Evolutionary conservation across 495 filamentous ascomycete species (phyloP).

Genomic region (Penicillium ochrochloron): DNA sequence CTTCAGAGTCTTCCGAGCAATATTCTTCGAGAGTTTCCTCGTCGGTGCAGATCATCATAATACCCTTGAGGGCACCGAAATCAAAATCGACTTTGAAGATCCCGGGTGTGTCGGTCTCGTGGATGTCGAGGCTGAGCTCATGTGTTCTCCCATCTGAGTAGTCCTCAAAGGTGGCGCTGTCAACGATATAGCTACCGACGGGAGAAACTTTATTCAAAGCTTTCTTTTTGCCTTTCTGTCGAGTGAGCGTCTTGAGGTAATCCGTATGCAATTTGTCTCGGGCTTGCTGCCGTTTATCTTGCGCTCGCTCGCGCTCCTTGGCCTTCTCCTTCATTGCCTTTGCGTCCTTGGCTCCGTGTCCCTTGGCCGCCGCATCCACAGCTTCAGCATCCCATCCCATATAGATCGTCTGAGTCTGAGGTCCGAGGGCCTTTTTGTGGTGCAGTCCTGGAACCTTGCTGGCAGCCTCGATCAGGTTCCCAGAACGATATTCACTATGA

Average conservation of each 20-base stretch:
- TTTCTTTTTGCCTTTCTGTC: not conserved
- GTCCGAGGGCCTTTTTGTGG: not conserved
- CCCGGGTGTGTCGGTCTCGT: not conserved
- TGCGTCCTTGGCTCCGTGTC: not conserved
- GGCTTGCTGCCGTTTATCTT: not conserved
- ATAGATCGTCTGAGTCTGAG: not conserved
- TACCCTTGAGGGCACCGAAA: not conserved
- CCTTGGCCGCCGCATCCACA: not conserved
- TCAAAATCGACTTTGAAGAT: not conserved
- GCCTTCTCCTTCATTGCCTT: not conserved
- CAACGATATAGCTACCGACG: slow-evolving; percentile 1
- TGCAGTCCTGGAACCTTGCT: not conserved
- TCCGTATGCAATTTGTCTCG: not conserved
- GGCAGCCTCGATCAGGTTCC: not conserved
- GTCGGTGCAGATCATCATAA: not conserved
- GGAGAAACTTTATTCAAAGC: not conserved
- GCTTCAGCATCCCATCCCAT: slow-evolving; percentile 6
- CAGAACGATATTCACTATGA: not conserved
- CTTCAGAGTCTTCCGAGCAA: not conserved
- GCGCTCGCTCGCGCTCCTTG: not conserved
- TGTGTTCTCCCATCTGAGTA: not conserved
- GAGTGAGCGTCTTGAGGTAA: slow-evolving; percentile 3
- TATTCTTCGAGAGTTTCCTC: not conserved
- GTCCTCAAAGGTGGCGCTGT: not conserved
- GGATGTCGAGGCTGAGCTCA: not conserved